A percentile compares a stretch with the other conserved stretches of the same genome.
These are phyloP conservation scores for Aspergillus brasiliensis DNA, from an alignment of 2,329 filamentous ascomycete genomes.

Conservation along the genomic window DNA sequence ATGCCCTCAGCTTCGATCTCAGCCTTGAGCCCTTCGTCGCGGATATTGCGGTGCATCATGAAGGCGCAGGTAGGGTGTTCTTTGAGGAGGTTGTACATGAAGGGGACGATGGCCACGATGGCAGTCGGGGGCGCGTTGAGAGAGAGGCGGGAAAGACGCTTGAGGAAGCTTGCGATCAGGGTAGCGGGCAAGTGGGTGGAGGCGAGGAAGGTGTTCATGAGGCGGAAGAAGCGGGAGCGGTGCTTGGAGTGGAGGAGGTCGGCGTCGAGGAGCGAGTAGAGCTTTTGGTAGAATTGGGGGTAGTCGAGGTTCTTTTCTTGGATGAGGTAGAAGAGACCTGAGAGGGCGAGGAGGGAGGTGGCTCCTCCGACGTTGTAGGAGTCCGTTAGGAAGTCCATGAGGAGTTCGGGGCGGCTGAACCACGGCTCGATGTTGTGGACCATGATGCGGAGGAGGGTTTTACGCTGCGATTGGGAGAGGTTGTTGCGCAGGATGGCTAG, in stretches of 20 bases:
- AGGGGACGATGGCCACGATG: constrained; percentile 85
- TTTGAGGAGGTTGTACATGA: constrained; percentile 93
- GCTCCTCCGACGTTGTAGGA: constrained; percentile 86
- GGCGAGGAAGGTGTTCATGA: constrained; percentile 84
- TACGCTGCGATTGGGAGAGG: constrained; percentile 73
- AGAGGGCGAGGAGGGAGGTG: constrained; percentile 82
- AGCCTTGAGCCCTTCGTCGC: constrained; percentile 60
- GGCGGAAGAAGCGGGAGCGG: constrained; percentile 87
- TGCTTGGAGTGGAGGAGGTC: constrained; percentile 91
- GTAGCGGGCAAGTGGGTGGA: constrained; percentile 91
- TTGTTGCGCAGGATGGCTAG: constrained; percentile 69
- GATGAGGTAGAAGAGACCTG: constrained; percentile 93
- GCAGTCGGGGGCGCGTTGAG: constrained; percentile 88
- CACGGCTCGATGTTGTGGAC: constrained; percentile 80
- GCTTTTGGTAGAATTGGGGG: constrained; percentile 86
- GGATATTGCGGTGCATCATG: constrained; percentile 82
- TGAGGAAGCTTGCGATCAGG: constrained; percentile 93
- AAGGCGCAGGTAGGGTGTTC: constrained; percentile 89
- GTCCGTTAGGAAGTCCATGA: constrained; percentile 97
- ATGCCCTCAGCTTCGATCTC: constrained; percentile 63
- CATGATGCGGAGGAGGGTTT: constrained; percentile 74
- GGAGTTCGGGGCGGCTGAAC: constrained; percentile 83
- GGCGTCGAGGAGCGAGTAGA: constrained; percentile 88
- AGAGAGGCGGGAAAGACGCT: constrained; percentile 80
- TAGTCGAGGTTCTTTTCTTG: constrained; percentile 94